Conservation (phyloP, 2,329 filamentous ascomycete species). For the Coleophoma crateriformis region DNA sequence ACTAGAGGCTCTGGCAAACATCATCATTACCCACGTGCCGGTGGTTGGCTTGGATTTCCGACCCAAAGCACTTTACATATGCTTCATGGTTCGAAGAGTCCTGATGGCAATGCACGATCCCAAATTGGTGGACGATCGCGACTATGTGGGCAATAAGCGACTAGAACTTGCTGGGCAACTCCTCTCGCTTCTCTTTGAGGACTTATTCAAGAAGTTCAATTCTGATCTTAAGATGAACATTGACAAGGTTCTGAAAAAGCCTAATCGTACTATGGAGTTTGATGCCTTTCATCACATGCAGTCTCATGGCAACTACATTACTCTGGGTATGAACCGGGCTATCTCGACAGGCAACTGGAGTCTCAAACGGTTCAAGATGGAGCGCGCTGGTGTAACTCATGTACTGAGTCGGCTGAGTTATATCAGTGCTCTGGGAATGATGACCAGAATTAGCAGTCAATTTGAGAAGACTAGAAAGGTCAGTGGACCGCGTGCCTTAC, state of each 20-base stretch:
- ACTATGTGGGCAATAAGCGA: constrained; percentile 97
- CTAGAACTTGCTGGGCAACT: constrained; percentile 93
- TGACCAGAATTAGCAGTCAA: constrained; percentile 97
- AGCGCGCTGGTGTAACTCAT: constrained; percentile 92
- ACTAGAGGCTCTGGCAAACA: constrained; percentile 83
- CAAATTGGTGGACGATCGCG: constrained; percentile 87
- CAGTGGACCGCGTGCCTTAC: constrained; percentile 87
- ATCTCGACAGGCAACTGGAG: constrained; percentile 98
- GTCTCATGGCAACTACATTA: constrained; percentile 82
- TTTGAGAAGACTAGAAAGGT: constrained; percentile 99
- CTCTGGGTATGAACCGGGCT: constrained; percentile 87
- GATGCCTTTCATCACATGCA: constrained; percentile 82
- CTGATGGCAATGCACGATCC: constrained; percentile 89
- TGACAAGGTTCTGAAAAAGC: constrained; percentile 93
- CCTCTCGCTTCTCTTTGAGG: constrained; percentile 89
- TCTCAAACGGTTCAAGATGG: constrained; percentile 98
- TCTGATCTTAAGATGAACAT: constrained; percentile 86
- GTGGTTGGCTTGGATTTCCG: constrained; percentile 90
- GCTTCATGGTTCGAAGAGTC: constrained; percentile 95
- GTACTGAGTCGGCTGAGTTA: constrained; percentile 94
- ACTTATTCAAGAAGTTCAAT: constrained; percentile 95
- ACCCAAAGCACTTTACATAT: constrained; percentile 94
- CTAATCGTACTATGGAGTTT: constrained; percentile 80
- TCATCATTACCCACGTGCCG: constrained; percentile 91
- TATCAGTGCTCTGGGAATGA: constrained; percentile 96